Evolutionary conservation across 2,329 filamentous ascomycete species (phyloP), one percentile per base, ranked within the genome.

Genomic region (Fusarium aywerte): DNA sequence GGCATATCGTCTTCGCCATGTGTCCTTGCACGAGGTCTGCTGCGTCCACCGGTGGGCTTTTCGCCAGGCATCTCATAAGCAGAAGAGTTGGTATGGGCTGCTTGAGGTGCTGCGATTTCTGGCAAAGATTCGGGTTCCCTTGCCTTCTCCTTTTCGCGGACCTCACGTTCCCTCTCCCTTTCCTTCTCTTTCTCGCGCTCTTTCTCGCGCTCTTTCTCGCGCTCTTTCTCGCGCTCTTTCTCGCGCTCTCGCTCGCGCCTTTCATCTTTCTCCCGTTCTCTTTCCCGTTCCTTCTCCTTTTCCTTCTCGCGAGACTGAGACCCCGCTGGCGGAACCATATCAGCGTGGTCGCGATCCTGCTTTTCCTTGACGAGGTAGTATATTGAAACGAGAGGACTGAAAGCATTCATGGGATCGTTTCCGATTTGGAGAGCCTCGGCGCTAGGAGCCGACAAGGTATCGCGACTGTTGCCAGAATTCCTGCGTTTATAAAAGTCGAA

Each of bases 351-450:
- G 33, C 92, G 89, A 48, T 96, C 92, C 67, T 93, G 88, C 80
- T 98, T 98, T 81, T 99, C 96, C 70, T 89, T 90, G n/a, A 97
- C 96, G 4, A 99, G 86, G 74, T 97, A 97, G 78, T 99, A 99
- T 15, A 99, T 90, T 2, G 96, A 98, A 9, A 98, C 84, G 15
- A 98, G 83, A 9, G 96, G 96, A 72, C 92, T 95, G 77, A 92
- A 99, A 5, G 96, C 96, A 77, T 98, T 98, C 58, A 97, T 81
- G 1, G 96, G 94, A 74, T 99, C 96, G 57, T 87, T 87, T 12
- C 93, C 93, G 32, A 95, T 81, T 68, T 92, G 89, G 18, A 98
- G 84, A 5, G 91, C 92, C 77, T 99, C 96, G 2, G 89, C 87
- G 50, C 95, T 98, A n/a, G 92, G 90, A 2, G 89, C 90, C 7